phyloP scores from a whole-genome alignment of 306 rosid species.

The Vicia faba region DNA sequence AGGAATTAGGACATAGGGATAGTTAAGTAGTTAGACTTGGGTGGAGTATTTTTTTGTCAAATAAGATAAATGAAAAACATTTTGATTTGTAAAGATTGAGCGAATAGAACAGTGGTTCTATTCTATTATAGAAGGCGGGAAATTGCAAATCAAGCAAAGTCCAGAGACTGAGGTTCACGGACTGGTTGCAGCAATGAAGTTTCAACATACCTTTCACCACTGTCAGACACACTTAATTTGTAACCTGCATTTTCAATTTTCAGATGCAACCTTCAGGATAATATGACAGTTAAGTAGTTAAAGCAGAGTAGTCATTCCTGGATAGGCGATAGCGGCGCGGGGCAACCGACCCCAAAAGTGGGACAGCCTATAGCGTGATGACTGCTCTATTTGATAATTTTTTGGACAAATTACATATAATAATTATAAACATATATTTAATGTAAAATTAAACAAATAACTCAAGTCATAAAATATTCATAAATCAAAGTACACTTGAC shows the following conservation, averaged over 20 bases:
- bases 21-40: neutral
- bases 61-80: neutral
- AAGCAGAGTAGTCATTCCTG: no score
- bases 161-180: no score
- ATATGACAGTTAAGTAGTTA: neutral
- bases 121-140: neutral
- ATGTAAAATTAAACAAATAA: no score
- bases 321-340: no score
- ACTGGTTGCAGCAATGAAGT: neutral
- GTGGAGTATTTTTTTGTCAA: neutral
- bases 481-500: no score
- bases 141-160: neutral
- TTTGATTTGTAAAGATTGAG: neutral
- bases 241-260: constrained; percentile 1
- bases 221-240: neutral
- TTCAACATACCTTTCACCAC: constrained; percentile 13
- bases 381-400: no score
- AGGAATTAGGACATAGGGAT: neutral
- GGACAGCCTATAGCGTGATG: no score
- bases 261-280: neutral
- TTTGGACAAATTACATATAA: no score
- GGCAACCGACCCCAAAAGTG: no score
- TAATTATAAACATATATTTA: no score
- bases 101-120: neutral
- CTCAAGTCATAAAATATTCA: no score